Evolutionary conservation across 225 moss, liverwort and hornwort genomes (phyloP).

Genomic region (Antitrichia curtipendula): DNA sequence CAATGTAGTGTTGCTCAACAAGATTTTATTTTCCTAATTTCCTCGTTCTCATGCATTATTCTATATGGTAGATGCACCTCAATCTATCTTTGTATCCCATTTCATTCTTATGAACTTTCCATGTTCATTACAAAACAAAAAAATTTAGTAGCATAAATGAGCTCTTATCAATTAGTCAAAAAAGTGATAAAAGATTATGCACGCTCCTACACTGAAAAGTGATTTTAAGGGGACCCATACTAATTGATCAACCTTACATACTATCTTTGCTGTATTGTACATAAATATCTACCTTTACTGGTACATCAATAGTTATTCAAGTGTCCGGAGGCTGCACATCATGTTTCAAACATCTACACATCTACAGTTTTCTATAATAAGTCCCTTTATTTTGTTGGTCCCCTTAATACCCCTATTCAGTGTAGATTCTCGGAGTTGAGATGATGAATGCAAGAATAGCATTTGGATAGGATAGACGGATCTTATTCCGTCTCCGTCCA

Average conservation of each 20-base stretch:
- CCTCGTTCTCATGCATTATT: fast-evolving
- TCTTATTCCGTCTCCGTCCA: no score
- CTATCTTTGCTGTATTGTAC: no score
- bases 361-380: no score
- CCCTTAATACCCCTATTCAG: no score
- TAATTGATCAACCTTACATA: no score
- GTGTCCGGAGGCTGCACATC: no score
- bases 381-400: no score
- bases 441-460: background rate
- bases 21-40: background rate
- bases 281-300: no score
- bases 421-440: background rate
- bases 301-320: no score
- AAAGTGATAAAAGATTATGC: background rate
- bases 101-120: fast-evolving
- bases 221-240: no score
- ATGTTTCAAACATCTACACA: no score
- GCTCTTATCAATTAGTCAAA: background rate
- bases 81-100: background rate
- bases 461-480: background rate
- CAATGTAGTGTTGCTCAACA: background rate
- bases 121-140: background rate
- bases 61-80: background rate
- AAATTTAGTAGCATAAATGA: fast-evolving
- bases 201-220: no score